These are phyloP conservation scores for Physcomitrellopsis africana DNA, from an alignment of 225 moss, liverwort and hornwort genomes.

Conservation along the genomic window DNA sequence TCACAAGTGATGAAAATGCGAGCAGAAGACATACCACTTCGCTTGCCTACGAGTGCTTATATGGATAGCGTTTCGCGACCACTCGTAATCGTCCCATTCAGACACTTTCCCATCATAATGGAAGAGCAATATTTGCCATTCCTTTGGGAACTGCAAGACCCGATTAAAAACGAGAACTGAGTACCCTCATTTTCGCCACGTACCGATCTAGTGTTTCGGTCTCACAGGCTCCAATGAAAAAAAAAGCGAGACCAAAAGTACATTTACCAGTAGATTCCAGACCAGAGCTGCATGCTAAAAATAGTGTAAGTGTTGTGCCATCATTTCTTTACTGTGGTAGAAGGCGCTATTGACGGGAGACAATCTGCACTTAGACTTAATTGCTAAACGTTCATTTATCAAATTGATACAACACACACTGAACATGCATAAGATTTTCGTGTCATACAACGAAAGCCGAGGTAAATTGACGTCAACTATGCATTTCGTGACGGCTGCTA, in stretches of 20 bases:
- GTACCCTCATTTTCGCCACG: not conserved
- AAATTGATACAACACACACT: not conserved
- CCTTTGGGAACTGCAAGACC: slow-evolving; percentile 83
- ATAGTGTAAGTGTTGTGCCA: slow-evolving; percentile 10
- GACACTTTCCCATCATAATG: slow-evolving; percentile 96
- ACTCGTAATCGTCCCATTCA: slow-evolving; percentile 93
- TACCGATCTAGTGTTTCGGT: not conserved
- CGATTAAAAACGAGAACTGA: slow-evolving; percentile 13
- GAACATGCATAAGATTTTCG: slow-evolving; percentile 3
- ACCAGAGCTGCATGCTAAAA: slow-evolving; percentile 7
- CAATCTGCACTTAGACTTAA: not conserved
- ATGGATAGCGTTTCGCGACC: slow-evolving; percentile 89
- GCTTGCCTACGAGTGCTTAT: slow-evolving; percentile 87
- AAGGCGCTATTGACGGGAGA: slow-evolving; percentile 5
- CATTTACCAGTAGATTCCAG: slow-evolving; percentile 1
- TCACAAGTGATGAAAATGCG: slow-evolving; percentile 17
- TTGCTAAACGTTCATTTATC: not conserved
- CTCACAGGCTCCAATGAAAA: slow-evolving; percentile 13
- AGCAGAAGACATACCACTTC: slow-evolving; percentile 68
- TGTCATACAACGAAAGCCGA: slow-evolving; percentile 14
- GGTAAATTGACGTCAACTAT: not conserved
- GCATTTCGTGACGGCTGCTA: not conserved
- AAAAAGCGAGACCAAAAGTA: not conserved
- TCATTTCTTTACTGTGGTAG: not conserved
- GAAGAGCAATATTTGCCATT: slow-evolving; percentile 90